Conservation (phyloP, 176 grass and related monocot genomes). For the Calamus simplicifolius region DNA sequence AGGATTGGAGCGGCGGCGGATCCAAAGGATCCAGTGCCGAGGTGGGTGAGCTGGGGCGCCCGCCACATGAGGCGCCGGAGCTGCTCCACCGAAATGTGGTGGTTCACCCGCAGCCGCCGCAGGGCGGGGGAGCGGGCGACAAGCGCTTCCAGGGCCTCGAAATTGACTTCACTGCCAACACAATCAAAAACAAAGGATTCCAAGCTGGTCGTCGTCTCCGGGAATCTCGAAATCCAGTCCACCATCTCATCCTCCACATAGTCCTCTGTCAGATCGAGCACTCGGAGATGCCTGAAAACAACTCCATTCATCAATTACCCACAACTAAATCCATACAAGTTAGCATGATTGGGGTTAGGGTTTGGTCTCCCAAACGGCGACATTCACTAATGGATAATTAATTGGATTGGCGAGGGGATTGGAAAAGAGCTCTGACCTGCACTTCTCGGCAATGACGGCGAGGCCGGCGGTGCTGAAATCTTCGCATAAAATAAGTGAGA, state of each 20-base stretch:
- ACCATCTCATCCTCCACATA: slow-evolving; percentile 30
- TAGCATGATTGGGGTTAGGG: too few species aligned
- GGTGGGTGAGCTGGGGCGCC: slow-evolving; percentile 46
- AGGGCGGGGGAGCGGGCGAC: slow-evolving; percentile 46
- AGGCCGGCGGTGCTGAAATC: slow-evolving; percentile 54
- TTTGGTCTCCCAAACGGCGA: too few species aligned
- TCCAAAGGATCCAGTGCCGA: slow-evolving; percentile 46
- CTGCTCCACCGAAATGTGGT: slow-evolving; percentile 44
- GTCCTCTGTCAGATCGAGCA: slow-evolving; percentile 64
- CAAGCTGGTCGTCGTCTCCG: slow-evolving; percentile 32
- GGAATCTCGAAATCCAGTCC: slow-evolving; percentile 74
- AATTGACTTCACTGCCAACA: slow-evolving; percentile 36
- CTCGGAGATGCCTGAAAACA: slow-evolving; percentile 43
- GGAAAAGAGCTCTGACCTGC: slow-evolving; percentile 23
- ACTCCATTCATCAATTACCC: background rate
- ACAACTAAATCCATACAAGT: too few species aligned
- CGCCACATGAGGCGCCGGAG: slow-evolving; percentile 41
- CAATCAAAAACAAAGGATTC: slow-evolving; percentile 64
- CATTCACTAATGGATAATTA: too few species aligned
- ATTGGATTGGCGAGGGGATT: too few species aligned
- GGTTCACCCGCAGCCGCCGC: slow-evolving; percentile 37
- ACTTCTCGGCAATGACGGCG: slow-evolving; percentile 41
- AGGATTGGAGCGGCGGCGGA: slow-evolving; percentile 2
- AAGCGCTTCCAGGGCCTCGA: slow-evolving; percentile 45
- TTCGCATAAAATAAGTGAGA: slow-evolving; percentile 44